Evolutionary conservation across 2,329 filamentous ascomycete genomes (phyloP).

Genomic region (Epichloe sp.): DNA sequence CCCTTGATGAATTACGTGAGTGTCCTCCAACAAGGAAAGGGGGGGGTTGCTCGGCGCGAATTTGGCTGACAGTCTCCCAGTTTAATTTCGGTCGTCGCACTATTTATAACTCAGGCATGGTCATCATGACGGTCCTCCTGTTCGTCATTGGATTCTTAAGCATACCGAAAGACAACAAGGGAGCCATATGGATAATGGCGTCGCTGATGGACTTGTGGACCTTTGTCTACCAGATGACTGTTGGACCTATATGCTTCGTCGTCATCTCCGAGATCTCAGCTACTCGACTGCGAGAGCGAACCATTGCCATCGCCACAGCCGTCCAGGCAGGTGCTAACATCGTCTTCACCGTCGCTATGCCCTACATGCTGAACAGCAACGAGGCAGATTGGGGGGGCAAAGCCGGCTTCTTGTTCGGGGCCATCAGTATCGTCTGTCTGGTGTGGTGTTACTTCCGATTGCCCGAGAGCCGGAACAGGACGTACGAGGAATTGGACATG

Average conservation of each 20-base stretch:
- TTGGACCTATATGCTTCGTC: slow-evolving; percentile 29
- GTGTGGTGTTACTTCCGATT: slow-evolving; percentile 17
- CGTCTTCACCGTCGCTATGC: slow-evolving; percentile 15
- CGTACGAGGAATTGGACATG: slow-evolving; percentile 20
- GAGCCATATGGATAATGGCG: slow-evolving; percentile 24
- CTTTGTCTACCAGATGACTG: slow-evolving; percentile 26
- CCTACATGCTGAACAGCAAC: slow-evolving; percentile 20
- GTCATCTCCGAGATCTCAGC: slow-evolving; percentile 26
- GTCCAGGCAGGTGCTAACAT: slow-evolving; percentile 13
- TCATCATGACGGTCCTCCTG: slow-evolving; percentile 22
- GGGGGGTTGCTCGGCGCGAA: neutral
- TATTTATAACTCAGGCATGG: slow-evolving; percentile 20
- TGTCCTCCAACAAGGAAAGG: neutral
- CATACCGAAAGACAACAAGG: slow-evolving; percentile 17
- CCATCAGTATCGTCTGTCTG: slow-evolving; percentile 11
- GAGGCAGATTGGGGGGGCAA: slow-evolving; percentile 22
- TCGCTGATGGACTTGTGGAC: slow-evolving; percentile 29
- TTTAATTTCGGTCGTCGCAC: slow-evolving; percentile 24
- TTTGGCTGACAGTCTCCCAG: neutral
- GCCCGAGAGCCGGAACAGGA: slow-evolving; percentile 16
- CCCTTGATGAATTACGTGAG: slow-evolving; percentile 22
- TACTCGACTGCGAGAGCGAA: slow-evolving; percentile 19
- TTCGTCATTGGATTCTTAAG: slow-evolving; percentile 29
- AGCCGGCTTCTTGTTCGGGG: slow-evolving; percentile 19
- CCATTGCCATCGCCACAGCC: slow-evolving; percentile 18